A percentile compares a stretch with the other conserved stretches of the same genome.
These are phyloP conservation scores for Aspergillus ochraceoroseus DNA, from an alignment of 2,329 filamentous ascomycete species.

Conservation along the genomic window DNA sequence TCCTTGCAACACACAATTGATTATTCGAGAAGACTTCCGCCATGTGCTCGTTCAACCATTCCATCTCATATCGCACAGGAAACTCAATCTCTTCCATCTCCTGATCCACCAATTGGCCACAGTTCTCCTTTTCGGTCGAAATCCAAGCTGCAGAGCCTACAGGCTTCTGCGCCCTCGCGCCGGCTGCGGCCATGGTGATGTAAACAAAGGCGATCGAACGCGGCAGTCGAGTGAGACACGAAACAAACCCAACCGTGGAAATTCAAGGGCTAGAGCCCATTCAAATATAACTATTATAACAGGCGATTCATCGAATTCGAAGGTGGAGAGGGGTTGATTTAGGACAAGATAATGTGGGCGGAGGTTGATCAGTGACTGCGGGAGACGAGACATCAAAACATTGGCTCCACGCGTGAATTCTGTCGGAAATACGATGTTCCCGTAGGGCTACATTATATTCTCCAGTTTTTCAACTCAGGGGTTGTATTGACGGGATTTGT, in stretches of 20 bases:
- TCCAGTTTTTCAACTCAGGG: too few species aligned
- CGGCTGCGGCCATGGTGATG: constrained; percentile 37
- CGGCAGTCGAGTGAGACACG: constrained; percentile 4
- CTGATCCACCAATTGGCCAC: constrained; percentile 67
- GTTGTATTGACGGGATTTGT: too few species aligned
- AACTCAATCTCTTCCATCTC: constrained; percentile 92
- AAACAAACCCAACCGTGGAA: constrained; percentile 3
- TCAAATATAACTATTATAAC: background rate
- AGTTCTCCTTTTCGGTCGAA: constrained; percentile 72
- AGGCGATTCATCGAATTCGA: constrained; percentile 16
- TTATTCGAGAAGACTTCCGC: constrained; percentile 82
- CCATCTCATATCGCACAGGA: constrained; percentile 85
- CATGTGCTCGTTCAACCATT: constrained; percentile 99
- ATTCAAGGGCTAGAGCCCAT: constrained; percentile 5
- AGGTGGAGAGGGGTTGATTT: constrained; percentile 10
- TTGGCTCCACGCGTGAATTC: constrained; percentile 18
- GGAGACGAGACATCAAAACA: constrained; percentile 22
- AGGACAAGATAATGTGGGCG: constrained; percentile 10
- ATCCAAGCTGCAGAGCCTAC: constrained; percentile 85
- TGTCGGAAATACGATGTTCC: too few species aligned
- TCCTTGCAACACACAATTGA: constrained; percentile 63
- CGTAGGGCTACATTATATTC: too few species aligned
- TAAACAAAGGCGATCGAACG: constrained; percentile 34
- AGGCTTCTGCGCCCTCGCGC: constrained; percentile 45
- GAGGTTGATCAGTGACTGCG: constrained; percentile 16